Conservation (phyloP, 2,329 filamentous ascomycete species). For the Fusarium continuum region DNA sequence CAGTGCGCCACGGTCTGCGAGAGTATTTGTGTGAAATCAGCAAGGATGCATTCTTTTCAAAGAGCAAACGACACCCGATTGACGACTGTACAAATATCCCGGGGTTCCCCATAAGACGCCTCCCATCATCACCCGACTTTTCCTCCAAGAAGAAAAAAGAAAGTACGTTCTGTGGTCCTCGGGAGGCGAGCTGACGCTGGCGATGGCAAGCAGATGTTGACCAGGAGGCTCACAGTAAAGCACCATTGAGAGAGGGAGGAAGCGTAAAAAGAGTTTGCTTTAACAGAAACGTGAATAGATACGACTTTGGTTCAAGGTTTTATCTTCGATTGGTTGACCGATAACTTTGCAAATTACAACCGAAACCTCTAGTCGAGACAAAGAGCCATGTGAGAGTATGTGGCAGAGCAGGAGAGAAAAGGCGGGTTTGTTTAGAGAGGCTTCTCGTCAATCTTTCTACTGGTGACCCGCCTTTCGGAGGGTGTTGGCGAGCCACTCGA, state of each 20-base stretch:
- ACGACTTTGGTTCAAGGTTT: constrained; percentile 51
- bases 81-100: constrained; percentile 46
- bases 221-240: constrained; percentile 45
- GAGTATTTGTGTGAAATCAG: constrained; percentile 38
- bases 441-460: constrained; percentile 58
- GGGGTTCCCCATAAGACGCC: constrained; percentile 44
- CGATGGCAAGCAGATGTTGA: constrained; percentile 36
- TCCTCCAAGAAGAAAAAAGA: constrained; percentile 43
- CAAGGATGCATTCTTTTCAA: constrained; percentile 45
- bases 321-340: constrained; percentile 65
- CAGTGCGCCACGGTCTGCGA: constrained; percentile 35
- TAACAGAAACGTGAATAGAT: constrained; percentile 44
- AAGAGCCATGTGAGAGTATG: constrained; percentile 54
- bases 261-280: constrained; percentile 38
- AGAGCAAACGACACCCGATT: constrained; percentile 42
- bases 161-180: constrained; percentile 42
- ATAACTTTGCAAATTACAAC: constrained; percentile 68
- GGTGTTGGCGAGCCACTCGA: constrained; percentile 89
- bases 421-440: constrained; percentile 46
- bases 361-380: constrained; percentile 59
- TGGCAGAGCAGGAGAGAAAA: constrained; percentile 52
- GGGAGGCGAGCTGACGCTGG: constrained; percentile 34
- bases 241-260: constrained; percentile 42
- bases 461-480: constrained; percentile 78
- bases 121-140: constrained; percentile 45